Evolutionary conservation across 306 rosid genomes (phyloP), one percentile per base, ranked within the genome.

Genomic region (Lupinus albus): DNA sequence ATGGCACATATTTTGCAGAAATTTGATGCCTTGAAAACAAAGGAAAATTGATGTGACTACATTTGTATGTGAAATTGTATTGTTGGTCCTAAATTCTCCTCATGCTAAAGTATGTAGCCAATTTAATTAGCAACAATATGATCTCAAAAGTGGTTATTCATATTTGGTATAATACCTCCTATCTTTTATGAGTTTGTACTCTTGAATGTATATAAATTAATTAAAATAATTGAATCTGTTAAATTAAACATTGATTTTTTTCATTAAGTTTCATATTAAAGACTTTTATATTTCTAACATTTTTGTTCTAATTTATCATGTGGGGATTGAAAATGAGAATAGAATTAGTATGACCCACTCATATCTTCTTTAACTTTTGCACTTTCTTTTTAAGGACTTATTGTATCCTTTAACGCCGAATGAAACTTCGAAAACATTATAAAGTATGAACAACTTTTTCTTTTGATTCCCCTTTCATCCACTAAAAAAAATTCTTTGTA

Each of bases 31-130:
- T 39, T 48, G 14, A 76, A 55, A 76, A 67, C 63, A 38, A 48
- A 47, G 51, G 62, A 36, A 67, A 80, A 48, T 9, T 67, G 78
- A 76, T 67, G 81, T 76, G 81, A 67, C 81, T 25, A 35, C 81
- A 52, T 76, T 72, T 38, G 64, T 57, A 49, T 12, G 28, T 14
- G 64, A 25, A 33, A 69, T 59, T 50, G 54, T 64, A 28, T 65
- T 52, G 52, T 60, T 67, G 15, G 55, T 61, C 9, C 71, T n/a
- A 46, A 35, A 2, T 45, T 64, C 30, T 57, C 38, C 10, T 16
- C 15, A n/a, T 72, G 25, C 53, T 28, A 52, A 53, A 64, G 30
- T 25, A 25, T 2, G 4, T 25, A 25, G 30, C 4, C 30, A 25
- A 25, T 25, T 25, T 25, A 25, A 25, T 25, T 25, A 25, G 30